Conservation (phyloP, 140 eudicot genomes). For the Erigeron philadelphicus region DNA sequence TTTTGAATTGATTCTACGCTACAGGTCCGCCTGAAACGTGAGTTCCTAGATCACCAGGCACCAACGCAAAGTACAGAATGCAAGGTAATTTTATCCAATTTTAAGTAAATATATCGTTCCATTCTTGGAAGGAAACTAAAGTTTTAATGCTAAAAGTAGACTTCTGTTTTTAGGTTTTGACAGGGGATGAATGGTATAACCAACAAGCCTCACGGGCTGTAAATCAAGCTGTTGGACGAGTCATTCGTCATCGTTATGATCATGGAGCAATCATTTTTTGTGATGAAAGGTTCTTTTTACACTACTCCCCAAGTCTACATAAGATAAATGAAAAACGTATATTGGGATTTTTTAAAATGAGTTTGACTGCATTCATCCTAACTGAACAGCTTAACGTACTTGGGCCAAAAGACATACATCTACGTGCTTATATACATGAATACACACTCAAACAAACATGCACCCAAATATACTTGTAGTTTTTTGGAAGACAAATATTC, state of each 20-base stretch:
- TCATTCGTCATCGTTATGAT: slow-evolving; percentile 95
- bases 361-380: slow-evolving; percentile 13
- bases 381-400: background rate
- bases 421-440: background rate
- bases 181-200: slow-evolving; percentile 94
- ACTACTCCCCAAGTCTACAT: background rate
- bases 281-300: slow-evolving; percentile 73
- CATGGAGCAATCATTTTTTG: slow-evolving; percentile 92
- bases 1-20: slow-evolving; percentile 10
- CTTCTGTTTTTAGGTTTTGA: slow-evolving; percentile 42
- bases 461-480: too few species aligned
- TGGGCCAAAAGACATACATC: background rate
- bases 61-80: slow-evolving; percentile 35
- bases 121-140: background rate
- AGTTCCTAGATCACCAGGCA: slow-evolving; percentile 69
- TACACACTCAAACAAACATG: background rate
- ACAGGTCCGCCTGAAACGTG: slow-evolving; percentile 93
- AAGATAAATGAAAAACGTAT: background rate
- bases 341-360: slow-evolving; percentile 17
- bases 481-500: too few species aligned
- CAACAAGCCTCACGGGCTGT: slow-evolving; percentile 98
- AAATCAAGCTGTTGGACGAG: slow-evolving; percentile 99
- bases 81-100: slow-evolving; percentile 48
- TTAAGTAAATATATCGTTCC: background rate
- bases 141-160: slow-evolving; percentile 16